These are phyloP conservation scores for Metarhizium album DNA, from an alignment of 2,329 filamentous ascomycete species.

Conservation along the genomic window DNA sequence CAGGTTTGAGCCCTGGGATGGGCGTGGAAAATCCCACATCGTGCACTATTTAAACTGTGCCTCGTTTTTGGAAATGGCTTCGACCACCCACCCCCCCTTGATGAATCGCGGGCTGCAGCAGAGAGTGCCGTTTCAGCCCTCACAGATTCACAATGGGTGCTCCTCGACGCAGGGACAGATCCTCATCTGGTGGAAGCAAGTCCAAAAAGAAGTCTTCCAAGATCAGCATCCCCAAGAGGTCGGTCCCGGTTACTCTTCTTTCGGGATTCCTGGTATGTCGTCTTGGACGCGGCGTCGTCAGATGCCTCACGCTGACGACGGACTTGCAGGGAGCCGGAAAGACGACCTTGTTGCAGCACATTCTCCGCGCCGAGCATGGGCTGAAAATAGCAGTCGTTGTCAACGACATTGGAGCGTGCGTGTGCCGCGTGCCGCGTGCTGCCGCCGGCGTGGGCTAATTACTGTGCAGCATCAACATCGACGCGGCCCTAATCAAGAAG, in stretches of 20 bases:
- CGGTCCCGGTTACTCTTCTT: slow-evolving; percentile 23
- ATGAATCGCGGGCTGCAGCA: too few species aligned
- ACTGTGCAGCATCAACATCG: slow-evolving; percentile 45
- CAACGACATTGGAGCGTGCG: slow-evolving; percentile 56
- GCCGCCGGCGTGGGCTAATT: background rate
- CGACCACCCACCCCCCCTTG: background rate
- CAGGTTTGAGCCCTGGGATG: background rate
- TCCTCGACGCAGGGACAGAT: background rate
- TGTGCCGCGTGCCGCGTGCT: background rate
- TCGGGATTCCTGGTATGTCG: slow-evolving; percentile 22
- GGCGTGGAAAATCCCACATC: background rate
- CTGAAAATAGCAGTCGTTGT: slow-evolving; percentile 62
- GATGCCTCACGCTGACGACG: background rate
- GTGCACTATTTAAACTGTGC: background rate
- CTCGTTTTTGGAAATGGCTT: background rate
- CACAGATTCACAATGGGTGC: slow-evolving; percentile 2
- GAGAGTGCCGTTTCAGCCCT: too few species aligned
- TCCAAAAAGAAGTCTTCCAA: slow-evolving; percentile 3
- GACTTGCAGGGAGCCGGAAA: slow-evolving; percentile 51
- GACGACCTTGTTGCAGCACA: slow-evolving; percentile 59
- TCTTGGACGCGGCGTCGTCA: background rate
- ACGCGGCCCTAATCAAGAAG: slow-evolving; percentile 49
- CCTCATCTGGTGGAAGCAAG: background rate
- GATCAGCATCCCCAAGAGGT: slow-evolving; percentile 10
- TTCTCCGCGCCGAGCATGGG: slow-evolving; percentile 56